These are phyloP conservation scores for Apium graveolens DNA, from an alignment of 129 eudicot genomes.

Conservation along the genomic window DNA sequence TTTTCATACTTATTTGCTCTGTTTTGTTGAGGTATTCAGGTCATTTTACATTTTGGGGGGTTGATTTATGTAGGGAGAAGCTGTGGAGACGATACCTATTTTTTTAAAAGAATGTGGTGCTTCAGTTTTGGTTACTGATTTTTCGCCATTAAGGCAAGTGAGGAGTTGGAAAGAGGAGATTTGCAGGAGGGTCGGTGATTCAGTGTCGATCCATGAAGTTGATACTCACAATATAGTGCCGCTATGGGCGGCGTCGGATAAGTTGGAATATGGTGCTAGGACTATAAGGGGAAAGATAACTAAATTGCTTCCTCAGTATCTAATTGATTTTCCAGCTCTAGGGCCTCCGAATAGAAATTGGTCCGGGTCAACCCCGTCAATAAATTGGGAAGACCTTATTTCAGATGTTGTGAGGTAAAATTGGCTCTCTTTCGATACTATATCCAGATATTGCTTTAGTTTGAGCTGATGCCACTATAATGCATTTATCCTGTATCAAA, in stretches of 20 bases:
- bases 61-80: constrained; percentile 66
- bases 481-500: constrained; percentile 2
- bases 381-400: constrained; percentile 74
- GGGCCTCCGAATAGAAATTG: constrained; percentile 43
- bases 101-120: constrained; percentile 72
- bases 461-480: constrained; percentile 8
- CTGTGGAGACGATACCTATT: constrained; percentile 73
- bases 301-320: constrained; percentile 70
- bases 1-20: not conserved
- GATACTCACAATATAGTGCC: constrained; percentile 98
- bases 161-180: constrained; percentile 76
- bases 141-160: constrained; percentile 83
- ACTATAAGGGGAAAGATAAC: constrained; percentile 79
- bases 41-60: not conserved
- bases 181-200: constrained; percentile 40
- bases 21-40: not conserved
- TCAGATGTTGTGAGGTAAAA: constrained; percentile 54
- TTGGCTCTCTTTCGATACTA: constrained; percentile 5
- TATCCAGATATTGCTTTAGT: not conserved
- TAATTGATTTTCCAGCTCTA: constrained; percentile 65
- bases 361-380: constrained; percentile 22
- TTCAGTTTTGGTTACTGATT: constrained; percentile 86
- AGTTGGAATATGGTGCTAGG: constrained; percentile 86
- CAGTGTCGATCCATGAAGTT: constrained; percentile 82
- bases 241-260: constrained; percentile 75